Evolutionary conservation across 192 early-diverging fungal genomes (phyloP), one percentile per base, ranked within the genome.

Genomic region (Dissophora globulifera): DNA sequence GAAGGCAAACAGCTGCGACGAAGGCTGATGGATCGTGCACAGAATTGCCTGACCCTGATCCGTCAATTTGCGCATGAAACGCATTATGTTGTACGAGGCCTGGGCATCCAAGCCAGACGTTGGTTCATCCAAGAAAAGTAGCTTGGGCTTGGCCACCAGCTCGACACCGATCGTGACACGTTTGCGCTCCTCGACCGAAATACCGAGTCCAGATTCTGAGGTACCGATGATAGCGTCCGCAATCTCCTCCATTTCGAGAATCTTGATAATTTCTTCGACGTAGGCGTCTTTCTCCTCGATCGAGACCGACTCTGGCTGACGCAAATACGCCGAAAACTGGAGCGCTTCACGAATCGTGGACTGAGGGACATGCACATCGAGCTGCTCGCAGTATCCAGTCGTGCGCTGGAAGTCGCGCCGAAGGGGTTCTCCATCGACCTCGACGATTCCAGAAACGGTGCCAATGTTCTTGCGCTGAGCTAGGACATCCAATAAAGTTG

Each of bases 111-210:
- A 81, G 43, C 95, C 95, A 22, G 91, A 93, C 6, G 93, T 96
- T 47, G 95, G 95, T 69, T 92, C 95, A 80, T 95, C 94, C 58
- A 96, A 83, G 82, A 97, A 93, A 31, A 97, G 85, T 40, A 92
- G 74, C 67, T 90, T 87, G 17, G 91, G 90, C 81, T 90, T 83
- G 19, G 93, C 85, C 15, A 95, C 88, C 30, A 97, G 84, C 76
- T 97, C 93, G 40, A 91, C 83, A 46, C 88, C 95, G 57, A 97
- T 93, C 10, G 91, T 92, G 26, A 97, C 82, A 38, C 94, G 89
- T 70, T 94, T 91, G 79, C 92, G 93, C 78, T 97, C 93, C 55
- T 93, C 94, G 6, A 94, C 89, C 29, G 90, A 92, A 50, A 96
- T 93, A 62, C 94, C 94, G 67, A 91, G 66, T 59, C 85, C 84